Evolutionary conservation across 2,329 filamentous ascomycete species (phyloP).

Genomic region (Trichoderma pleuroti): DNA sequence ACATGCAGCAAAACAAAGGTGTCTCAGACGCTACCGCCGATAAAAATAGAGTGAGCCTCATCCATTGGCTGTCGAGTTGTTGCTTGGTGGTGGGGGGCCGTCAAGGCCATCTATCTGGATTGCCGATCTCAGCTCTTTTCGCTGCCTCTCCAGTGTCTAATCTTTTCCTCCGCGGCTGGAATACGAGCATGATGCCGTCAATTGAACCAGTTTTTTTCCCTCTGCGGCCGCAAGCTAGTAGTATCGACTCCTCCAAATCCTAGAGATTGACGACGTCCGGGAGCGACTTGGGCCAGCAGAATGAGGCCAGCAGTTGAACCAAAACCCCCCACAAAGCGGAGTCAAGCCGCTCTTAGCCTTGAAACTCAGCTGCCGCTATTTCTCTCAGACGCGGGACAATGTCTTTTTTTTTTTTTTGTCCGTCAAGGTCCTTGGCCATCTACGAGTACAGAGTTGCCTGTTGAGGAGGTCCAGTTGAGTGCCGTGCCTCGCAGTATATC

Average conservation of each 20-base stretch:
- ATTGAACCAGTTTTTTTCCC: background rate
- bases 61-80: background rate
- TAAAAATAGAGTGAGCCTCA: constrained; percentile 3
- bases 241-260: background rate
- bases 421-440: background rate
- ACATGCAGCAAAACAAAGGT: constrained; percentile 6
- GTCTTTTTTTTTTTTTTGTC: background rate
- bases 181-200: background rate
- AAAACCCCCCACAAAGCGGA: background rate
- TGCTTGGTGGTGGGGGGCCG: background rate
- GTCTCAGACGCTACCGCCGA: background rate
- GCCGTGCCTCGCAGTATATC: background rate
- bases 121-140: background rate
- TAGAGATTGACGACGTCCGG: background rate
- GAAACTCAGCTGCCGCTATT: background rate
- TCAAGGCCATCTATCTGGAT: background rate
- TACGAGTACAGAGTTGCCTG: background rate
- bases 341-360: background rate
- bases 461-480: background rate
- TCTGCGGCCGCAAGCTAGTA: background rate
- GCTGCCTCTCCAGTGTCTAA: background rate
- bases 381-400: background rate
- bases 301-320: background rate
- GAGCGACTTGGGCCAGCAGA: background rate
- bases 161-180: background rate